Base-by-base conservation (phyloP, 2,329 filamentous ascomycete species). In the Sporothrix luriei region DNA sequence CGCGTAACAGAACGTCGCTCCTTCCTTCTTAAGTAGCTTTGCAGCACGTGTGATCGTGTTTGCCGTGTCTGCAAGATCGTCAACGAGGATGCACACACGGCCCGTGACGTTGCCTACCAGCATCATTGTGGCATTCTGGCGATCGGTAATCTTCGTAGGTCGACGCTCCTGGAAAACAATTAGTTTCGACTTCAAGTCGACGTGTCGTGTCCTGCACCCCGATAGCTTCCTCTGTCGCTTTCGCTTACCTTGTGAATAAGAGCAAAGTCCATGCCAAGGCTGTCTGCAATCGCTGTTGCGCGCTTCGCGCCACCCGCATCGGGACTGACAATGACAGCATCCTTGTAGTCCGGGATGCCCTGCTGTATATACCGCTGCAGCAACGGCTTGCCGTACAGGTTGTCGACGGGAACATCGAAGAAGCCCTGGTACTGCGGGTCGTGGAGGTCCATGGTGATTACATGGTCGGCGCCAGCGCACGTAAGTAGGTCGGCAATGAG, bases 351-450 rank as follows among this genome's bases (percentile, higher is more conserved):
- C 64, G 92, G 90, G 71, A 97, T 95, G 76, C 93, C 88, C 77
- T 91, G 89, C 78, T 93, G 90, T 75, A 91, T 90, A 77, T 90
- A 91, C 72, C 85, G 85, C 77, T 90, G 88, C 68, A 91, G 83
- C 66, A 94, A 82, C 65, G 91, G 90, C 75, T 91, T 89, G 69
- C 90, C 94, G 81, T 98, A 98, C 21, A 99, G 85, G 79, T 99
- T 99, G 82, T 99, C 95, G 69, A 99, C 95, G 2, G 95, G 95
- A 70, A 98, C 97, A 77, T 99, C 94, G 78, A 99, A 98, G 84
- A 97, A 99, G 68, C 95, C 95, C 80, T 99, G 95, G 77, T 98
- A 98, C 80, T 99, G 93, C 54, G 93, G 91, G 79, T 97, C 94
- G 78, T 95, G 93, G 67, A 79, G 86, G 78, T 99, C 95, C 91